Evolutionary conservation across 345 rosid species (phyloP), one percentile per base, ranked within the genome.

Genomic region (Citropsis articulata): DNA sequence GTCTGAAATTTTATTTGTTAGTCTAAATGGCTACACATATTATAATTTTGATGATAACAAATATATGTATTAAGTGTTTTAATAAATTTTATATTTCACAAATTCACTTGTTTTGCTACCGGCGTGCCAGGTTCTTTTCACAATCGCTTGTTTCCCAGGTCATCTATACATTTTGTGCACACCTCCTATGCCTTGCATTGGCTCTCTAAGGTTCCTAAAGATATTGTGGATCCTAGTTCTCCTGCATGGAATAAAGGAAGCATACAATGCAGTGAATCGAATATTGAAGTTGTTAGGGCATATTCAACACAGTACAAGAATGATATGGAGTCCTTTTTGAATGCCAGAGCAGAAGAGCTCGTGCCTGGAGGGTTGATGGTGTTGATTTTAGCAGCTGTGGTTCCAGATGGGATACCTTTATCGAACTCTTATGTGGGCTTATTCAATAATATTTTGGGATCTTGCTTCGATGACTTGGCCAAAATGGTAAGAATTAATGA

Each of bases 71-170:
- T n/a, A n/a, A n/a, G n/a, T n/a, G n/a, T n/a, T n/a, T n/a, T n/a
- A n/a, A n/a, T n/a, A n/a, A n/a, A n/a, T n/a, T n/a, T n/a, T n/a
- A n/a, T n/a, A n/a, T n/a, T n/a, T n/a, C n/a, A n/a, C n/a, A n/a
- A n/a, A n/a, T n/a, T n/a, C n/a, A n/a, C n/a, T n/a, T n/a, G n/a
- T 69, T 80, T 73, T 33, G 75, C 80, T 0, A 55, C 77, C 0
- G 88, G 87, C 2, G 75, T 80, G 27, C 88, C 91, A 3, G 85
- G 89, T 2, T 66, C 85, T 12, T 85, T 86, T 45, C 56, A 73
- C 66, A 75, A 66, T 60, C 72, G 85, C 6, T 67, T 86, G 5
- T 80, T 84, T 64, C 85, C 88, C 2, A 14, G 50, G 22, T 50
- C 56, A 50, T 14, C 21, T 50, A 50, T 50, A 50, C 56, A 50